Conservation (phyloP, 2,329 filamentous ascomycete species). For the Aspergillus puulaauensis region DNA sequence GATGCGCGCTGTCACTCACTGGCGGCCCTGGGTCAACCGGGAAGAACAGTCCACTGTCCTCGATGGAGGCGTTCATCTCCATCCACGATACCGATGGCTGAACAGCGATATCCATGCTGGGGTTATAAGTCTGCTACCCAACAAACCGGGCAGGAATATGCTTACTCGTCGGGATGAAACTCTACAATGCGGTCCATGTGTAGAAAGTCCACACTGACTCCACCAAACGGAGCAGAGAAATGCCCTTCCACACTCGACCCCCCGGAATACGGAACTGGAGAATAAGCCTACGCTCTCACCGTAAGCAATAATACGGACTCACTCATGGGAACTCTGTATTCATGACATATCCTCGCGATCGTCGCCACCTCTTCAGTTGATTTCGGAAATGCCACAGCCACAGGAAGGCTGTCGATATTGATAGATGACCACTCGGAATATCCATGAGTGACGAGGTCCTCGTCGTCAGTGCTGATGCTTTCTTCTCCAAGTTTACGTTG, state of each 20-base stretch:
- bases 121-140: no score
- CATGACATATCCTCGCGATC: conserved; percentile 71
- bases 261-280: conserved; percentile 72
- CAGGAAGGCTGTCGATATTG: conserved; percentile 62
- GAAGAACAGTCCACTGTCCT: conserved; percentile 78
- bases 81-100: conserved; percentile 94
- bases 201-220: conserved; percentile 85
- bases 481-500: conserved; percentile 55
- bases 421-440: conserved; percentile 71
- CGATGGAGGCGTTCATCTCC: conserved; percentile 74
- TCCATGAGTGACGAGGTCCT: conserved; percentile 63
- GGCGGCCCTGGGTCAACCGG: conserved; percentile 80
- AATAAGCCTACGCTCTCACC: no score
- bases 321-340: conserved; percentile 72
- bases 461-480: conserved; percentile 62
- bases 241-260: conserved; percentile 87
- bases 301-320: no score
- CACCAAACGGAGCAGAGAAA: conserved; percentile 82
- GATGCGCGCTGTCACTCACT: no score
- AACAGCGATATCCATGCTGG: conserved; percentile 87
- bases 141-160: no score
- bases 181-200: conserved; percentile 80
- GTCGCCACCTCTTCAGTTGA: conserved; percentile 64
- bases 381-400: conserved; percentile 64
- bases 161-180: conserved; percentile 64